Evolutionary conservation across 306 rosid genomes (phyloP).

Genomic region (Begonia loranthoides): DNA sequence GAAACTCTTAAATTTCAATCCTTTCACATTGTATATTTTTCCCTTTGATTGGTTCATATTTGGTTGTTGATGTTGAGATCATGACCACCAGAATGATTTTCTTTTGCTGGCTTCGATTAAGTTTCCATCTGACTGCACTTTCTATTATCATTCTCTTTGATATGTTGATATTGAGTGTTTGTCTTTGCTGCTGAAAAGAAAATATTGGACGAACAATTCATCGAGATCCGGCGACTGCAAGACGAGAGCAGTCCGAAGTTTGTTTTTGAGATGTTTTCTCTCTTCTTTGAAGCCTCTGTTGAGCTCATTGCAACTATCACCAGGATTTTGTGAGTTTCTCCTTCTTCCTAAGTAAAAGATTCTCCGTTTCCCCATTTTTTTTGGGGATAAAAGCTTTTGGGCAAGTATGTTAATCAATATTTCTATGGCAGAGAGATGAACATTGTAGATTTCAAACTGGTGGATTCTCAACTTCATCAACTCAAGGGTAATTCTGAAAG

Average conservation of each 20-base stretch:
- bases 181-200: slow-evolving; percentile 28
- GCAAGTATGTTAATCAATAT: background rate
- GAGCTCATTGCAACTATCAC: slow-evolving; percentile 46
- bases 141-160: no score
- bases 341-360: background rate
- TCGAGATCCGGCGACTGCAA: slow-evolving; percentile 57
- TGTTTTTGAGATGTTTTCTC: slow-evolving; percentile 57
- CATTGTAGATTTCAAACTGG: slow-evolving; percentile 54
- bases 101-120: no score
- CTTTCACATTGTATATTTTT: no score
- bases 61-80: no score
- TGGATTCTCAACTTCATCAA: slow-evolving; percentile 67
- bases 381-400: background rate
- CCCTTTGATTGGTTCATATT: no score
- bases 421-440: slow-evolving; percentile 29
- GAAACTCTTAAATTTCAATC: no score
- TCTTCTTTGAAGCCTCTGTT: slow-evolving; percentile 69
- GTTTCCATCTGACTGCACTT: no score
- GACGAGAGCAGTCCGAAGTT: slow-evolving; percentile 65
- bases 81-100: no score
- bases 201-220: slow-evolving; percentile 60
- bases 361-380: background rate
- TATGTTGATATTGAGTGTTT: background rate
- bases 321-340: slow-evolving; percentile 37
- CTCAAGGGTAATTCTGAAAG: slow-evolving; percentile 76